These are phyloP conservation scores for Primulina eburnea DNA, from an alignment of 257 asterid genomes.

Conservation along the genomic window DNA sequence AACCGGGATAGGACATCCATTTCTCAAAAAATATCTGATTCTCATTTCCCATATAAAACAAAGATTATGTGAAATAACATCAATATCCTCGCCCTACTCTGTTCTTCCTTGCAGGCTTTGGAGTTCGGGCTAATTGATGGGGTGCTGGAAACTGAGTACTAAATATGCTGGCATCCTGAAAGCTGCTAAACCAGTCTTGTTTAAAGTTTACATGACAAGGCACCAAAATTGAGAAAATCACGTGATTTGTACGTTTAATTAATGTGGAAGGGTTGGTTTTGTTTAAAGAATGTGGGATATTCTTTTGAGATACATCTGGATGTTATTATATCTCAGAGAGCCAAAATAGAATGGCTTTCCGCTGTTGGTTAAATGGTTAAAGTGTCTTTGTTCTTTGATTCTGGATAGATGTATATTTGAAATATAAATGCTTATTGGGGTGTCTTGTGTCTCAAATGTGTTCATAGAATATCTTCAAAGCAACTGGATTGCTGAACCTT, in stretches of 20 bases:
- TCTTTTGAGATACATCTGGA: neutral
- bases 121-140: conserved; percentile 96
- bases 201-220: neutral
- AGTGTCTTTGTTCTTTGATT: neutral
- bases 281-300: neutral
- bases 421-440: neutral
- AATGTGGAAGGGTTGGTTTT: neutral
- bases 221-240: neutral
- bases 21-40: neutral
- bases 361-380: neutral
- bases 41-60: conserved; percentile 3
- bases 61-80: neutral
- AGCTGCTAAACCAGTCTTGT: neutral
- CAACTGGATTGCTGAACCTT: neutral
- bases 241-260: neutral
- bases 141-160: conserved; percentile 80
- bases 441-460: neutral
- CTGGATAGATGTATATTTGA: neutral
- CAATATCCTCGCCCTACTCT: neutral
- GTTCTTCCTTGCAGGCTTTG: conserved; percentile 60
- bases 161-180: conserved; percentile 12
- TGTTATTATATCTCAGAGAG: neutral
- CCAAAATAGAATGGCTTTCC: neutral
- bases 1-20: neutral
- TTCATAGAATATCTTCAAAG: too few species aligned